Evolutionary conservation across 129 eudicot species (phyloP).

Genomic region (Centaurea solstitialis): DNA sequence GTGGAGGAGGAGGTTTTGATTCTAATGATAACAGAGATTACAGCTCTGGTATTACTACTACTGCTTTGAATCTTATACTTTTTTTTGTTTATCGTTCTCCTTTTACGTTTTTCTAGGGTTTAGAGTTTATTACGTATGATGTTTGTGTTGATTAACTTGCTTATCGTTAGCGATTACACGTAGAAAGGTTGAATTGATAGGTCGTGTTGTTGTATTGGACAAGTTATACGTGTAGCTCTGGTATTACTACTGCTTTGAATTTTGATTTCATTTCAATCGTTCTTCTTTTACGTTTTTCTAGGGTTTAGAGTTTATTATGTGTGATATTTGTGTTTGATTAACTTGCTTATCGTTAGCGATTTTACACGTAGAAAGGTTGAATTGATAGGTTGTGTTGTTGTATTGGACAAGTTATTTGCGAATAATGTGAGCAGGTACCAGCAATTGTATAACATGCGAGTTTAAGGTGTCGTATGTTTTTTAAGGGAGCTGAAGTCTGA

Average conservation of each 20-base stretch:
- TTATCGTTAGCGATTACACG: background rate
- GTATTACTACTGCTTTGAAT: conserved; percentile 30
- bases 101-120: background rate
- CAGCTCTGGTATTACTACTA: conserved; percentile 23
- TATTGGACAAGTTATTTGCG: background rate
- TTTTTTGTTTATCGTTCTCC: background rate
- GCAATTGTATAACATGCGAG: background rate
- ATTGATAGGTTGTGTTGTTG: background rate
- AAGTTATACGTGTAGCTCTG: background rate
- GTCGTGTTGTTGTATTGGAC: background rate
- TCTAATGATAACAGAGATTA: conserved; percentile 26
- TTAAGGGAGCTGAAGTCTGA: too few species aligned
- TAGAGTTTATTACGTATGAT: background rate
- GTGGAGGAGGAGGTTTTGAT: conserved; percentile 38
- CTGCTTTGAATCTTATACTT: conserved; percentile 23
- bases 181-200: background rate
- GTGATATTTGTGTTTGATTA: background rate
- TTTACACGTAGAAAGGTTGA: background rate
- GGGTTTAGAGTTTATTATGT: background rate
- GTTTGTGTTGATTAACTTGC: background rate
- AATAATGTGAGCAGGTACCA: background rate
- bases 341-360: background rate
- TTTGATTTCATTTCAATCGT: background rate
- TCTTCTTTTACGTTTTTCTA: background rate
- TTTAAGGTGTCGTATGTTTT: too few species aligned